Base-by-base conservation (phyloP, 495 filamentous ascomycete species). In the Penicillium bovifimosum region DNA sequence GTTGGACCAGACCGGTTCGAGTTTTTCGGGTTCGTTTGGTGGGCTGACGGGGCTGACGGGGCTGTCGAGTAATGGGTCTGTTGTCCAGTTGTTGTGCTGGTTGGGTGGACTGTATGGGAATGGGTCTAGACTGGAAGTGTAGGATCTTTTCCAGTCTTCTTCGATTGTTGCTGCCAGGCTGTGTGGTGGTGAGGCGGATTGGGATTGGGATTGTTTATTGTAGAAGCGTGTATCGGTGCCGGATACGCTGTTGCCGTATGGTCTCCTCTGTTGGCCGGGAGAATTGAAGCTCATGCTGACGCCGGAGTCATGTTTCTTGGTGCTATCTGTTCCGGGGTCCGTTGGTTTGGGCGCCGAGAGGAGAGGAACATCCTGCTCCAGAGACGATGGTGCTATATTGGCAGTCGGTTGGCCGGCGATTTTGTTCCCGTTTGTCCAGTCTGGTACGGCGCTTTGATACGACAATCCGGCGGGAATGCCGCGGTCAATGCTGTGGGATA, bases 401-500 rank as follows among this genome's bases (percentile, higher is more conserved):
- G 14, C 20, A 13, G 13, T 48, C 0, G 34, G 35, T 16, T 18
- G 29, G 9, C 31, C 34, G 14, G 27, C 27, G 18, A 14, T 10
- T 35, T 49, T 46, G 32, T 38, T 14, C 34, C 17, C 6, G 2
- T 31, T 11, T 34, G 28, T 41, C 47, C 38, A 41, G 28, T 35
- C 11, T 16, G 48, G 50, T 18, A 28, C 45, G 16, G 20, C 18
- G 20, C 31, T 48, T 49, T 54, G 44, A 9, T 55, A 41, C 1
- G 47, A 55, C 0, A 54, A 53, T 42, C 55, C 60, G 9, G 60
- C 54, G 5, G 63, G 61, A 9, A 66, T 18, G 1, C 58, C 63
- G n/a, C 58, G 63, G 7, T 66, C 60, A 38, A 66, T 54, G 34
- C 58, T 61, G 34, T 64, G 58, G 8, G 60, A 43, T 8, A 64